Evolutionary conservation across 1,284 basidiomycete genomes (phyloP).

Genomic region (Phellinidium pouzarii): DNA sequence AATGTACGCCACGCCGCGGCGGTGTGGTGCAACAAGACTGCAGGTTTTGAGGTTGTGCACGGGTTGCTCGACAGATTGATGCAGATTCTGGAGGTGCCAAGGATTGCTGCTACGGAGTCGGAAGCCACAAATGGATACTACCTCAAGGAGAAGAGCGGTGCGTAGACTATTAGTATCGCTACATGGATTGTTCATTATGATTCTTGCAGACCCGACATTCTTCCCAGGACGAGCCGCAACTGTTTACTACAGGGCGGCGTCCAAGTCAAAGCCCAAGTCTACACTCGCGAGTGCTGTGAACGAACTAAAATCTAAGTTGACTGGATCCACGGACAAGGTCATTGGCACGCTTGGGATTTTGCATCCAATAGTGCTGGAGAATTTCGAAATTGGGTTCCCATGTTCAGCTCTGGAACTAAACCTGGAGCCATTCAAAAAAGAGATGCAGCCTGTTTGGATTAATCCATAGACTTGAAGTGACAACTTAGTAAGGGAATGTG

Average conservation of each 20-base stretch:
- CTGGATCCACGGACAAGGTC: slow-evolving; percentile 41
- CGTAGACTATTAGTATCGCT: slow-evolving; percentile 24
- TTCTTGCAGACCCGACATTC: slow-evolving; percentile 71
- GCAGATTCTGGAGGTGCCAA: slow-evolving; percentile 88
- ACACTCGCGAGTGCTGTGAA: slow-evolving; percentile 27
- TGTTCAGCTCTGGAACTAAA: slow-evolving; percentile 94
- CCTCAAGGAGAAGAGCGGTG: slow-evolving; percentile 80
- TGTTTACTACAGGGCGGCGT: slow-evolving; percentile 74
- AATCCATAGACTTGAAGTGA: slow-evolving; percentile 5
- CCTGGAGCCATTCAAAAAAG: slow-evolving; percentile 87
- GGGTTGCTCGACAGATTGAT: slow-evolving; percentile 92
- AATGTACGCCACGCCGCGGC: slow-evolving; percentile 87
- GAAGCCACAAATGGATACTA: slow-evolving; percentile 74
- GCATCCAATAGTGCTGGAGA: slow-evolving; percentile 85
- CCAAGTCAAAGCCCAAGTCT: slow-evolving; percentile 25
- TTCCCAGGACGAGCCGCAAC: slow-evolving; percentile 92
- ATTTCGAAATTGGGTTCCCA: slow-evolving; percentile 93
- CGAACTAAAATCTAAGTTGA: slow-evolving; percentile 32
- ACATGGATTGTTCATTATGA: slow-evolving; percentile 8
- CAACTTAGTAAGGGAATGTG: too few species aligned
- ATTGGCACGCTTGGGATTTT: slow-evolving; percentile 86
- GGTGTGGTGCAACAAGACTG: slow-evolving; percentile 93
- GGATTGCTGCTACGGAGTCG: slow-evolving; percentile 58
- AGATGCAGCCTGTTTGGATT: slow-evolving; percentile 41
- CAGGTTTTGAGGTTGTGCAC: slow-evolving; percentile 96